phyloP scores from a whole-genome alignment of 805 yeast genomes.

The Suhomyces sp. region DNA sequence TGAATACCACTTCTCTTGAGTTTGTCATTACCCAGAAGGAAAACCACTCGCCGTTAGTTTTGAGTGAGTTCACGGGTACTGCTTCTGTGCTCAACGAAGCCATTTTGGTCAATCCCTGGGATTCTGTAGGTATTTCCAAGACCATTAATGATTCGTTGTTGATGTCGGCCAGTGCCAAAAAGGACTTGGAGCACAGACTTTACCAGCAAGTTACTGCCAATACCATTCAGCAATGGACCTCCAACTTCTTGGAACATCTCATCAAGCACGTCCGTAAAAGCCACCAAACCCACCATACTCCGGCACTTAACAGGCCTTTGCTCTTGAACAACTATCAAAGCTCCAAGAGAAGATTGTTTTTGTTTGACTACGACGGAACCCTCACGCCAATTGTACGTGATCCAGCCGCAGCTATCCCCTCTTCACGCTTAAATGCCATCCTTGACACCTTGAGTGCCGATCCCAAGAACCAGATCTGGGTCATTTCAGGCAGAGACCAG shows the following conservation, averaged over 20 bases:
- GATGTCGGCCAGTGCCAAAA: slow-evolving; percentile 49
- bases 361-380: slow-evolving; percentile 97
- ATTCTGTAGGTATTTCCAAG: slow-evolving; percentile 87
- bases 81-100: slow-evolving; percentile 70
- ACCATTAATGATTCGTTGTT: slow-evolving; percentile 68
- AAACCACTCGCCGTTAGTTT: slow-evolving; percentile 69
- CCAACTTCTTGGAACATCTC: slow-evolving; percentile 52
- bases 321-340: slow-evolving; percentile 56
- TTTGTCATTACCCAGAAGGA: slow-evolving; percentile 83
- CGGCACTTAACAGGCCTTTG: slow-evolving; percentile 73
- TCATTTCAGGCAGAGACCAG: slow-evolving; percentile 94
- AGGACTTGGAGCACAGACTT: slow-evolving; percentile 48
- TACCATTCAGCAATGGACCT: slow-evolving; percentile 81
- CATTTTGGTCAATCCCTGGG: slow-evolving; percentile 93
- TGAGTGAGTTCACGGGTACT: slow-evolving; percentile 93
- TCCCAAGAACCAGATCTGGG: slow-evolving; percentile 86
- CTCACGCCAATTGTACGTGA: slow-evolving; percentile 93
- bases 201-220: slow-evolving; percentile 63
- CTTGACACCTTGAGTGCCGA: slow-evolving; percentile 64
- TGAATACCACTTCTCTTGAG: slow-evolving; percentile 93
- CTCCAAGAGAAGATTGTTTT: slow-evolving; percentile 69
- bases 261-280: slow-evolving; percentile 37
- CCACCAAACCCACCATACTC: slow-evolving; percentile 51
- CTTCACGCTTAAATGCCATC: slow-evolving; percentile 61
- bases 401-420: slow-evolving; percentile 98